phyloP scores from a whole-genome alignment of 2,329 filamentous ascomycete species.

The Cadophora luteo-olivacea region DNA sequence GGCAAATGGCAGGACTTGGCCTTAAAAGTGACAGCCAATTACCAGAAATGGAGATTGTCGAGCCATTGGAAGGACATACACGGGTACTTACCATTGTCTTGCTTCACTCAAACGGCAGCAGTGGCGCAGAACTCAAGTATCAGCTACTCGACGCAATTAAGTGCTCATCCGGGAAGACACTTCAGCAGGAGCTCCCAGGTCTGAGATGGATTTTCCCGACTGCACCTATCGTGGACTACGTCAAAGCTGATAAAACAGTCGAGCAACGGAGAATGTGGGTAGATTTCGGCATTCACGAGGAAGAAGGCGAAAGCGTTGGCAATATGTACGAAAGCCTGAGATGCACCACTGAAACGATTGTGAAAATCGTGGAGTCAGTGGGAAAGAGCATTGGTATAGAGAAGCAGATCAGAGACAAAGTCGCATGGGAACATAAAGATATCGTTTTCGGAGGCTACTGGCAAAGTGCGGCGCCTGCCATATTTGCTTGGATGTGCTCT shows the following conservation, averaged over 20 bases:
- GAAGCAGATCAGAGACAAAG: neutral
- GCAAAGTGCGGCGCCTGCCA: neutral
- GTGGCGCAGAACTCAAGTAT: neutral
- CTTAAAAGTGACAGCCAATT: neutral
- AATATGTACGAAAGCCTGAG: neutral
- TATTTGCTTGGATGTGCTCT: neutral
- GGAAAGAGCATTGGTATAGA: neutral
- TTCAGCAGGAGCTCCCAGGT: neutral
- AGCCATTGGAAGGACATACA: neutral
- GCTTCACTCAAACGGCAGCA: slow-evolving; percentile 1
- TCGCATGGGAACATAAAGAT: neutral
- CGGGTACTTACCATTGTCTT: neutral
- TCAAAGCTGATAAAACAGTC: neutral
- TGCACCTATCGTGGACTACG: neutral
- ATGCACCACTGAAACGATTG: neutral
- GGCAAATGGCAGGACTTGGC: neutral
- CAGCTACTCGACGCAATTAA: neutral
- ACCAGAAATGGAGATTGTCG: neutral
- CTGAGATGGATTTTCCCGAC: neutral
- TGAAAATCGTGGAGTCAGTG: neutral
- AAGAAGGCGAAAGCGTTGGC: neutral
- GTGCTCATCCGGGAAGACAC: neutral
- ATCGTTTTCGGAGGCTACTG: neutral
- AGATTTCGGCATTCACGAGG: neutral
- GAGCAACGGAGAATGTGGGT: neutral